A percentile compares a stretch with the other conserved stretches of the same genome.
These are phyloP conservation scores for Colletotrichum kahawae DNA, from an alignment of 2,329 filamentous ascomycete genomes.

Conservation along the genomic window DNA sequence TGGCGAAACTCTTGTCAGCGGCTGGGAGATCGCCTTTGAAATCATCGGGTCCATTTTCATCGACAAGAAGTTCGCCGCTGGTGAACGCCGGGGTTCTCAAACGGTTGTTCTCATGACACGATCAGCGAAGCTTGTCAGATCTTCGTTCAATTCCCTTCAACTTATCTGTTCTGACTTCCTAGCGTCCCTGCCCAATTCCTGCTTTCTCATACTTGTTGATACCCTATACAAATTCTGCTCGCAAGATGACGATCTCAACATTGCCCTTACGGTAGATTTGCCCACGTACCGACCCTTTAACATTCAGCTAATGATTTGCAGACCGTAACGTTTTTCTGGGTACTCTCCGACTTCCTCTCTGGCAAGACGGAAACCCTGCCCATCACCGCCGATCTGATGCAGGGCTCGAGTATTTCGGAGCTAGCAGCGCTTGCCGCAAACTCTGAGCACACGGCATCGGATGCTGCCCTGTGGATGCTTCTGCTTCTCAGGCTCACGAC, in stretches of 20 bases:
- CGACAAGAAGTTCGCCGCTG: slow-evolving; percentile 37
- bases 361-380: slow-evolving; percentile 62
- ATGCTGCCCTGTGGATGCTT: slow-evolving; percentile 79
- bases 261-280: slow-evolving; percentile 80
- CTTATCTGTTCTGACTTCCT: slow-evolving; percentile 96
- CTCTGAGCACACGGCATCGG: slow-evolving; percentile 63
- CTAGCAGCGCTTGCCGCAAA: slow-evolving; percentile 63
- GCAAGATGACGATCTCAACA: slow-evolving; percentile 91
- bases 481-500: slow-evolving; percentile 73
- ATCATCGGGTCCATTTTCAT: slow-evolving; percentile 85
- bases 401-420: slow-evolving; percentile 54
- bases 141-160: slow-evolving; percentile 88
- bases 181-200: slow-evolving; percentile 71
- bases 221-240: slow-evolving; percentile 88
- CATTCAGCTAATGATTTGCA: slow-evolving; percentile 35
- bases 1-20: slow-evolving; percentile 80
- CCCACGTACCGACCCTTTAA: not conserved
- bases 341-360: slow-evolving; percentile 86
- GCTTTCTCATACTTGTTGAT: slow-evolving; percentile 79
- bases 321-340: slow-evolving; percentile 96
- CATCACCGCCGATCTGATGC: slow-evolving; percentile 62
- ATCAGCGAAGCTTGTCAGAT: slow-evolving; percentile 79
- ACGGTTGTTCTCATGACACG: slow-evolving; percentile 51
- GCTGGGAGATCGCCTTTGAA: slow-evolving; percentile 86
- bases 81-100: slow-evolving; percentile 34